These are phyloP conservation scores for Talaromyces piceae DNA, from an alignment of 2,329 filamentous ascomycete species.

Conservation along the genomic window DNA sequence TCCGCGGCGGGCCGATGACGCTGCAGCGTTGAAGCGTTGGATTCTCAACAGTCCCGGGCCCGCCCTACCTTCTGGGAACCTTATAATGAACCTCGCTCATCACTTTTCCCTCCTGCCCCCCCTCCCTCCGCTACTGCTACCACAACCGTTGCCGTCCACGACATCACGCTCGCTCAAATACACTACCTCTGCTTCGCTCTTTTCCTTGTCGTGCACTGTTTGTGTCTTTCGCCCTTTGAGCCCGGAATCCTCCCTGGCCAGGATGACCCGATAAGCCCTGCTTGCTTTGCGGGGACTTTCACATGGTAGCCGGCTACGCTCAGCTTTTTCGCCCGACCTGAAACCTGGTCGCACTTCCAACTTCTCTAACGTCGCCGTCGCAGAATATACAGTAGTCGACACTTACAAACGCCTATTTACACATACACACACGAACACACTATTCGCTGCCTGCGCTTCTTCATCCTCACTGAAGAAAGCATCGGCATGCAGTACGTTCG, in stretches of 20 bases:
- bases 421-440: not conserved
- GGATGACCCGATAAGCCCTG: not conserved
- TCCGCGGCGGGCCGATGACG: slow-evolving; percentile 11
- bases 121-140: not conserved
- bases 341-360: not conserved
- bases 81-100: not conserved
- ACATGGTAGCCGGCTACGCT: slow-evolving; percentile 8
- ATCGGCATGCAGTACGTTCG: slow-evolving; percentile 90
- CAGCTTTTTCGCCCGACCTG: slow-evolving; percentile 1
- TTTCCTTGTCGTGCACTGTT: not conserved
- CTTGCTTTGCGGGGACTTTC: slow-evolving; percentile 1
- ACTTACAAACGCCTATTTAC: too few relatives aligned
- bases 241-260: not conserved
- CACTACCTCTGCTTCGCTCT: not conserved
- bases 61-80: not conserved
- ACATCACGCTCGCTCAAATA: not conserved
- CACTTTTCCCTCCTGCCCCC: not conserved
- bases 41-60: slow-evolving; percentile 6
- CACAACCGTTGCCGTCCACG: not conserved
- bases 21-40: slow-evolving; percentile 10
- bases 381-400: too few relatives aligned
- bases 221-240: not conserved
- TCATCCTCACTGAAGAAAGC: not conserved
- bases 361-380: not conserved
- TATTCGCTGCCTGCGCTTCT: not conserved